A percentile compares a stretch with the other conserved stretches of the same genome.
Evolutionary conservation across 768 basidiomycete genomes (phyloP).

Genomic region (Tephrocybe sp.): DNA sequence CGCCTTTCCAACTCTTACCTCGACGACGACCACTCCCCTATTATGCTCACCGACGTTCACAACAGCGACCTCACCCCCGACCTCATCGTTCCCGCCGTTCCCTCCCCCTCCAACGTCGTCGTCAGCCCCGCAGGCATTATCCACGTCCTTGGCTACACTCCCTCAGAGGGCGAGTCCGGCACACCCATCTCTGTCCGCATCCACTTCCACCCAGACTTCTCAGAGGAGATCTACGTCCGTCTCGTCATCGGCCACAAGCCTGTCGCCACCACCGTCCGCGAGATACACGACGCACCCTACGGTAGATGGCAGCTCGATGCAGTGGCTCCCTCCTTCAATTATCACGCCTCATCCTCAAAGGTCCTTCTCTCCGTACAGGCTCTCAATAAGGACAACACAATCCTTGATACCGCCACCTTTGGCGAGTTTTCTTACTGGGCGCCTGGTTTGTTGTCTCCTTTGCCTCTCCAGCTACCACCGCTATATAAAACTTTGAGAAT

Average conservation of each 20-base stretch:
- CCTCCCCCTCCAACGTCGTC: constrained; percentile 23
- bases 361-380: constrained; percentile 64
- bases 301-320: constrained; percentile 69
- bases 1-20: neutral
- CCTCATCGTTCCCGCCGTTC: neutral
- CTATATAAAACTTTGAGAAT: constrained; percentile 7
- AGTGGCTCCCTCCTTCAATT: constrained; percentile 53
- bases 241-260: constrained; percentile 73
- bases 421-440: constrained; percentile 71
- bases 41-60: constrained; percentile 1
- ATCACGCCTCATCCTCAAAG: constrained; percentile 38
- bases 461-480: constrained; percentile 10
- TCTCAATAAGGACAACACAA: constrained; percentile 48
- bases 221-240: constrained; percentile 62
- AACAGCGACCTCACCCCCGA: constrained; percentile 2
- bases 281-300: constrained; percentile 44
- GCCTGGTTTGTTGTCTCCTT: constrained; percentile 31
- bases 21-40: constrained; percentile 12
- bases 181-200: constrained; percentile 65
- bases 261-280: constrained; percentile 64
- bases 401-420: constrained; percentile 68
- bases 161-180: constrained; percentile 62
- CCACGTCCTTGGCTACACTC: constrained; percentile 64
- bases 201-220: constrained; percentile 51
- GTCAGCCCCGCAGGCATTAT: constrained; percentile 55